A percentile compares a stretch with the other conserved stretches of the same genome.
Evolutionary conservation across 108 stramenopile species (phyloP).

Genomic region (Ochromonas danica): DNA sequence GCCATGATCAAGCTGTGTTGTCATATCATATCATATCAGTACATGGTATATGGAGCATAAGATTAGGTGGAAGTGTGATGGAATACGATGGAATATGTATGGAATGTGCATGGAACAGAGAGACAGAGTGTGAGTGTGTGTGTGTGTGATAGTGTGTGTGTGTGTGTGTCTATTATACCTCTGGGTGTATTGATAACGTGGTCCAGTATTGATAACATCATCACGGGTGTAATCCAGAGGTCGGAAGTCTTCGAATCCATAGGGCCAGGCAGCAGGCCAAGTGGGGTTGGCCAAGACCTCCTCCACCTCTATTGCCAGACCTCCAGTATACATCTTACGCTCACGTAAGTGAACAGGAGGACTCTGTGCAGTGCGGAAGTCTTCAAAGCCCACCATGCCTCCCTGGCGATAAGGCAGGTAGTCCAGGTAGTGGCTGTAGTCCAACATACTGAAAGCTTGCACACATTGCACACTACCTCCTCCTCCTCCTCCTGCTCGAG

Average conservation of each 20-base stretch:
- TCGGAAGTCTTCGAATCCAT: not conserved
- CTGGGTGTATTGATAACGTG: not conserved
- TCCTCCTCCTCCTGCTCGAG: no score
- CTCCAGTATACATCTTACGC: not conserved
- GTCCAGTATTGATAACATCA: conserved; percentile 1
- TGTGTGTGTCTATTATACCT: no score
- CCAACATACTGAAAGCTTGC: not conserved
- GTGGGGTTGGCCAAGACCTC: not conserved
- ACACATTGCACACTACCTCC: no score
- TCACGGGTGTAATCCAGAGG: not conserved
- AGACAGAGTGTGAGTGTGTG: no score
- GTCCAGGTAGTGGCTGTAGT: not conserved
- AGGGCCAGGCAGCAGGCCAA: not conserved
- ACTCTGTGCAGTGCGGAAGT: not conserved
- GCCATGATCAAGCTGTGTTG: not conserved
- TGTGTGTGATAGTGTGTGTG: no score
- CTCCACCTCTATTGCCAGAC: not conserved
- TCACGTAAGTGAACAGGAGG: not conserved
- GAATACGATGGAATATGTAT: no score
- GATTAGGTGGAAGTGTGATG: no score
- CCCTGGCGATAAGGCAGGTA: not conserved
- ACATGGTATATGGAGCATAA: no score
- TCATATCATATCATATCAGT: not conserved
- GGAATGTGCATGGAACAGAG: no score
- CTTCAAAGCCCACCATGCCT: not conserved